phyloP scores from a whole-genome alignment of 768 basidiomycete genomes.

The Astraeus odoratus region DNA sequence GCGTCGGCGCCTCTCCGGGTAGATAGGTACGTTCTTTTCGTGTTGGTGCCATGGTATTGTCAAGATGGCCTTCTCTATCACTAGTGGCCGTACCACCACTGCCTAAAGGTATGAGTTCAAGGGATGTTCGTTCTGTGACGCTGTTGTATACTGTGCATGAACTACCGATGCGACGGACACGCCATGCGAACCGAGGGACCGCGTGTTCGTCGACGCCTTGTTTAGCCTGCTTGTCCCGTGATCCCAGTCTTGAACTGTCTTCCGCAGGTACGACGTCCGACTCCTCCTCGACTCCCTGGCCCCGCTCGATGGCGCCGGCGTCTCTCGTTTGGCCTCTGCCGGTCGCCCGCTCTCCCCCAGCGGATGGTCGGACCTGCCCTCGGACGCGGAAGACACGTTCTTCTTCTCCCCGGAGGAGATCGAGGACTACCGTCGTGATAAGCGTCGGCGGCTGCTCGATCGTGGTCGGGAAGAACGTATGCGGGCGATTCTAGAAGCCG shows the following conservation, averaged over 20 bases:
- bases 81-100: neutral
- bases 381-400: slow-evolving; percentile 81
- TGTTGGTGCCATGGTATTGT: too few species aligned
- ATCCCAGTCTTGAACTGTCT: neutral
- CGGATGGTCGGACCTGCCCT: slow-evolving; percentile 82
- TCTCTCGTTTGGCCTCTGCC: neutral
- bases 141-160: neutral
- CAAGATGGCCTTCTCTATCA: too few species aligned
- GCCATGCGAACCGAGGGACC: neutral
- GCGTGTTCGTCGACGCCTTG: neutral
- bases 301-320: neutral
- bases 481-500: slow-evolving; percentile 36
- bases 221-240: neutral
- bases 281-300: slow-evolving; percentile 58
- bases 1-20: slow-evolving; percentile 49
- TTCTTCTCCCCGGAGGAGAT: slow-evolving; percentile 64
- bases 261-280: slow-evolving; percentile 69
- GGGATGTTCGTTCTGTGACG: neutral
- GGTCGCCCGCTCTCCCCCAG: slow-evolving; percentile 37
- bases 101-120: neutral
- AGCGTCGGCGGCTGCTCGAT: slow-evolving; percentile 58
- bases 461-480: slow-evolving; percentile 59
- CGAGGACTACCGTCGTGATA: slow-evolving; percentile 59
- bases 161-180: too few species aligned
- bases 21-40: slow-evolving; percentile 65